phyloP scores from a whole-genome alignment of 352 stramenopile species.

The Nothophytophthora sp. region DNA sequence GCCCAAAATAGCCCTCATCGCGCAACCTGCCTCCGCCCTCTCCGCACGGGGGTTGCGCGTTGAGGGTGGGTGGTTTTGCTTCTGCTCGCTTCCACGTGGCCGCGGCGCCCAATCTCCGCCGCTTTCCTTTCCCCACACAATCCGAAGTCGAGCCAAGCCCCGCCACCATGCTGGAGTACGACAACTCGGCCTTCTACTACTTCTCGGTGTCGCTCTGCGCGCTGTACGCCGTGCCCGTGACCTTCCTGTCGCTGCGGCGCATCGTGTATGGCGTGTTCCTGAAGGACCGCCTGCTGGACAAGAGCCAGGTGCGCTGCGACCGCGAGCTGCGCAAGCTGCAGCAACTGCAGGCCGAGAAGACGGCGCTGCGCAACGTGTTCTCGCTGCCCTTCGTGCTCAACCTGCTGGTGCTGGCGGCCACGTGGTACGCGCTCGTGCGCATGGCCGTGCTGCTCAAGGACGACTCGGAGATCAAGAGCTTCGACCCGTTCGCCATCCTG shows the following conservation, averaged over 20 bases:
- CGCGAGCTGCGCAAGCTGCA: conserved; percentile 86
- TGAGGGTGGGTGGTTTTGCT: too few relatives aligned
- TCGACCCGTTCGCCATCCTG: conserved; percentile 98
- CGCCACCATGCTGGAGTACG: conserved; percentile 96
- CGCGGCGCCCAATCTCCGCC: too few relatives aligned
- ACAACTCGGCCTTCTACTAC: conserved; percentile 99
- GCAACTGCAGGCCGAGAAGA: conserved; percentile 86
- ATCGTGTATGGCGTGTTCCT: conserved; percentile 91
- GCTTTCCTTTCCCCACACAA: too few relatives aligned
- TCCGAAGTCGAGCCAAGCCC: too few relatives aligned
- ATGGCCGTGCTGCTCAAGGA: conserved; percentile 91
- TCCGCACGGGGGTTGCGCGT: too few relatives aligned
- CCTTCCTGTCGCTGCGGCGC: conserved; percentile 84
- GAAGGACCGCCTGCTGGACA: conserved; percentile 88
- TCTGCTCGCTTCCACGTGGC: too few relatives aligned
- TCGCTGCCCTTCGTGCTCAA: conserved; percentile 77
- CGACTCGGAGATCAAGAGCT: conserved; percentile 98
- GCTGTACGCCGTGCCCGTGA: conserved; percentile 97
- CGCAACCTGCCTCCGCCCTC: too few relatives aligned
- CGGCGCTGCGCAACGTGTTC: conserved; percentile 83
- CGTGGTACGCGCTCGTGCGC: conserved; percentile 90
- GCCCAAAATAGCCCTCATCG: too few relatives aligned
- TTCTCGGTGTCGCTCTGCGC: conserved; percentile 97
- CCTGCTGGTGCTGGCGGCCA: conserved; percentile 61
- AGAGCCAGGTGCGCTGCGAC: conserved; percentile 78